phyloP scores from a whole-genome alignment of 139 green algal genomes.

The Chlamydomonas applanata region DNA sequence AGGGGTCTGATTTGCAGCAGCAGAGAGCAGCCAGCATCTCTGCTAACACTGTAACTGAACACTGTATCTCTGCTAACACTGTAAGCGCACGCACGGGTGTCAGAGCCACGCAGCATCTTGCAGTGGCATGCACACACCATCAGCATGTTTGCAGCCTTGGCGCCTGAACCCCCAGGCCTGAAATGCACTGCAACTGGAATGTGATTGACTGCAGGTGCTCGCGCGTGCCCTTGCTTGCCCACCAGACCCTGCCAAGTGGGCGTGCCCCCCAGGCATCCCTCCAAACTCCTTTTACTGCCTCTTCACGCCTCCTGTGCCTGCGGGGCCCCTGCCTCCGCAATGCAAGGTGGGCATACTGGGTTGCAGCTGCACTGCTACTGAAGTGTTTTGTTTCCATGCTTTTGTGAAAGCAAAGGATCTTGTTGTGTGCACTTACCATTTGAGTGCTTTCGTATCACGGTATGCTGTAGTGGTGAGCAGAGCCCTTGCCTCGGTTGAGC shows the following conservation, averaged over 20 bases:
- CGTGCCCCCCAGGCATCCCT: conserved; percentile 27
- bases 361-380: background rate
- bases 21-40: too few species aligned
- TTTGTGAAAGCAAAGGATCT: too few species aligned
- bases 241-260: conserved; percentile 28
- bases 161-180: background rate
- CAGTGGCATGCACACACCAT: background rate
- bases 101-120: too few species aligned
- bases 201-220: conserved; percentile 11
- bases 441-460: too few species aligned
- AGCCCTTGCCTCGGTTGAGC: too few species aligned
- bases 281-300: conserved; percentile 54
- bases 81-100: too few species aligned
- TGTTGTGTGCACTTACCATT: too few species aligned
- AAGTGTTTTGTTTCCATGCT: too few species aligned
- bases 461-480: too few species aligned
- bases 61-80: too few species aligned
- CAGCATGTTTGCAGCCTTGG: background rate
- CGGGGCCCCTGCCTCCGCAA: background rate
- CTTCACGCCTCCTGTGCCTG: conserved; percentile 36
- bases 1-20: too few species aligned
- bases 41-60: too few species aligned
- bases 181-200: background rate
- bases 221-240: conserved; percentile 60
- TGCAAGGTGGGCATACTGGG: conserved; percentile 25